Evolutionary conservation across 352 stramenopile genomes (phyloP).

Genomic region (Globisporangium splendens): DNA sequence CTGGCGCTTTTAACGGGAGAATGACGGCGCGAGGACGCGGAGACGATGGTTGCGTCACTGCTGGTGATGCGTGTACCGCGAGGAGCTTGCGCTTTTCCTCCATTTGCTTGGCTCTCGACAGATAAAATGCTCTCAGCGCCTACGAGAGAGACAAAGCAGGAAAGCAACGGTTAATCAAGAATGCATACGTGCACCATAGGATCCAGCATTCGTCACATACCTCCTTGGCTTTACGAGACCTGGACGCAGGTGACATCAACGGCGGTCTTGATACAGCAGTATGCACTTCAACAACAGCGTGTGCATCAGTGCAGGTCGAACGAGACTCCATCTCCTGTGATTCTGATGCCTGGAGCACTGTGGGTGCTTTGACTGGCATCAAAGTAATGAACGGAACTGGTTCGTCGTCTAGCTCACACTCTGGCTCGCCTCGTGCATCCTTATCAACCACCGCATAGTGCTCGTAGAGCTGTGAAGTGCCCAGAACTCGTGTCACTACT

Average conservation of each 20-base stretch:
- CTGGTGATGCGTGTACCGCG: conserved; percentile 11
- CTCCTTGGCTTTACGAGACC: conserved; percentile 31
- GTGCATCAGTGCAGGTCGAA: no score
- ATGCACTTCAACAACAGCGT: neutral
- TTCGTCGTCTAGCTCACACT: conserved; percentile 2
- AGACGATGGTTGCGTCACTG: neutral
- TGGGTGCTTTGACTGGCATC: no score
- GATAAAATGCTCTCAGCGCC: conserved; percentile 53
- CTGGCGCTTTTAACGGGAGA: conserved; percentile 25
- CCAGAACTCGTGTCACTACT: neutral
- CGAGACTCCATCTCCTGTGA: no score
- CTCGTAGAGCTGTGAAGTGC: neutral
- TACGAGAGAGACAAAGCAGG: conserved; percentile 10
- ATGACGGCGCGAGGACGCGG: conserved; percentile 12
- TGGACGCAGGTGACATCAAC: conserved; percentile 10
- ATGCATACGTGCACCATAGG: neutral
- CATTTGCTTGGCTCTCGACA: conserved; percentile 42
- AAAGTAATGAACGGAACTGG: neutral
- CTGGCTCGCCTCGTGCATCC: conserved; percentile 3
- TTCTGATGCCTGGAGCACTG: no score
- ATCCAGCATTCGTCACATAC: conserved; percentile 5
- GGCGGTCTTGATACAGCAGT: neutral
- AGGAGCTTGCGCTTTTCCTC: conserved; percentile 45
- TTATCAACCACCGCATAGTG: conserved; percentile 7
- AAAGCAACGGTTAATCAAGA: no score